Conservation (phyloP, 2,329 filamentous ascomycete genomes). For the Blastomyces parvus region DNA sequence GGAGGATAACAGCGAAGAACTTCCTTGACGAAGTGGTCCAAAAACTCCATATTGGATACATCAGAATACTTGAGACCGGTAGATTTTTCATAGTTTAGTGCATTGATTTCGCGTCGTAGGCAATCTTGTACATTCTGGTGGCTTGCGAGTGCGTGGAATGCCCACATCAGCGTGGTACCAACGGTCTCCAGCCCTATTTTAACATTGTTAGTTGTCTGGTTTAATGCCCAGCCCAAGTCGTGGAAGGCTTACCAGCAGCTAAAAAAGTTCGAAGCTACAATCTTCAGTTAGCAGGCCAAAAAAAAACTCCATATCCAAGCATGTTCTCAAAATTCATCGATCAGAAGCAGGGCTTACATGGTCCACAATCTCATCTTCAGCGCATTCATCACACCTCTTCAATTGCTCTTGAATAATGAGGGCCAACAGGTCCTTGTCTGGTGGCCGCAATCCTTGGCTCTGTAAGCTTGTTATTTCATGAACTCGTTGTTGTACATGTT, state of each 20-base stretch:
- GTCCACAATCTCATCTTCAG: conserved; percentile 4
- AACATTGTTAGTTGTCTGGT: not conserved
- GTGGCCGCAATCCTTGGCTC: too few species aligned
- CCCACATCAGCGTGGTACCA: conserved; percentile 3
- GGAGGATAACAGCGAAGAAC: conserved; percentile 5
- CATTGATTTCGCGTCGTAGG: not conserved
- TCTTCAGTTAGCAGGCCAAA: not conserved
- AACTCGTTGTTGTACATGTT: not conserved
- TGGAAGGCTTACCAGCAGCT: not conserved
- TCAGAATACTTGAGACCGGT: not conserved
- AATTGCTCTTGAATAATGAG: conserved; percentile 6
- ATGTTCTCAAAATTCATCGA: not conserved
- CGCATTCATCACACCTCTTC: not conserved
- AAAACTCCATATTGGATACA: conserved; percentile 1
- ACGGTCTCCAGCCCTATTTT: conserved; percentile 5
- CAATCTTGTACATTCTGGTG: conserved; percentile 4
- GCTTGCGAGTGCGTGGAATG: conserved; percentile 4
- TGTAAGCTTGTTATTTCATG: not conserved
- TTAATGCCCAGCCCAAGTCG: not conserved
- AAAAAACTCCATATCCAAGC: not conserved
- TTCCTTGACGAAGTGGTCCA: conserved; percentile 8
- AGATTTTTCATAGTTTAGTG: not conserved
- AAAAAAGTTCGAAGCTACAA: conserved; percentile 7
- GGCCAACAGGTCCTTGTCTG: not conserved
- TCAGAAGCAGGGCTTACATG: conserved; percentile 1